Evolutionary conservation across 176 grass and related monocot species (phyloP).

Genomic region (Saccharum spontaneum): DNA sequence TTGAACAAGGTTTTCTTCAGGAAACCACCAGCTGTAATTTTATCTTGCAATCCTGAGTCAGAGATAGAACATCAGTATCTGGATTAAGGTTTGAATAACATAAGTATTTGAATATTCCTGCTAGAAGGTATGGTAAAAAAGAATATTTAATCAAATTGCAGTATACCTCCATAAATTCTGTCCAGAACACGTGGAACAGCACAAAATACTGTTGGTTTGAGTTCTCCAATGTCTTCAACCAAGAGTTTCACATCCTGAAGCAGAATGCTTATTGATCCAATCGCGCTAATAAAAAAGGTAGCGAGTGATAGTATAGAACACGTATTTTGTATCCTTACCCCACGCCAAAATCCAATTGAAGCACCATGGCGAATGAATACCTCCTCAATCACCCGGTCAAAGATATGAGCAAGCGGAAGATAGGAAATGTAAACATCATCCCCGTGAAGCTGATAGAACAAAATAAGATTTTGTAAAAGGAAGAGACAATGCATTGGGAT

Average conservation of each 20-base stretch:
- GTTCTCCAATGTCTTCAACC: conserved; percentile 90
- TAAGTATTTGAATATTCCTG: neutral
- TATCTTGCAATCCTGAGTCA: conserved; percentile 77
- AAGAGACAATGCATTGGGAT: conserved; percentile 2
- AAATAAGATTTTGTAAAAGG: conserved; percentile 21
- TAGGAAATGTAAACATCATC: conserved; percentile 86
- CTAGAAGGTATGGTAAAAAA: neutral
- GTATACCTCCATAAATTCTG: conserved; percentile 87
- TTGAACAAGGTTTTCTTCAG: conserved; percentile 79
- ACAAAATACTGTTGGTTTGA: conserved; percentile 91
- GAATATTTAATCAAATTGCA: conserved; percentile 7
- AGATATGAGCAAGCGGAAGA: conserved; percentile 94
- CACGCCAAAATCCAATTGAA: conserved; percentile 97
- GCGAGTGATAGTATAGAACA: neutral
- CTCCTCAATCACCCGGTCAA: conserved; percentile 92
- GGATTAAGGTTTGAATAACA: neutral
- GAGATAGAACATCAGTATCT: conserved; percentile 31
- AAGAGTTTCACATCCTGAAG: conserved; percentile 89
- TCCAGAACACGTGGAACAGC: conserved; percentile 97
- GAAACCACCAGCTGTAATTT: conserved; percentile 73
- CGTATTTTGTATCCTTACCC: conserved; percentile 53
- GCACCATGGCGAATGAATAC: conserved; percentile 83
- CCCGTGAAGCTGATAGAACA: conserved; percentile 50
- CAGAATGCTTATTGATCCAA: conserved; percentile 32
- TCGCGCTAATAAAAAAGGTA: neutral